Base-by-base conservation (phyloP, 352 stramenopile species). In the Lagenidium sp. region DNA sequence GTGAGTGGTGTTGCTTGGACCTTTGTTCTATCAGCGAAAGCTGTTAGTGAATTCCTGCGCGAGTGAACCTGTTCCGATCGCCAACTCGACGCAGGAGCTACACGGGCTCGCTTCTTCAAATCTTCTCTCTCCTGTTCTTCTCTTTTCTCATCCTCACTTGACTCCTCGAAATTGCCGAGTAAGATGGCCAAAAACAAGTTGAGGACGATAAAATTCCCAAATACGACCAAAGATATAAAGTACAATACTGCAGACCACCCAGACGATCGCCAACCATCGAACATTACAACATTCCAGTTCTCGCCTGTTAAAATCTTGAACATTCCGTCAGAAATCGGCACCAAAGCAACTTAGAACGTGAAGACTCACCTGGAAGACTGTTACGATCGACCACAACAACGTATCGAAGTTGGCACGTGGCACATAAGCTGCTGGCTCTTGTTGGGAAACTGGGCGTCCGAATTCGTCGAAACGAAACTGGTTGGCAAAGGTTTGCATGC, bases 121-220 rank as follows among this genome's bases (percentile, higher is more conserved):
- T 65, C 53, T 5, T 77, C 59, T 0, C 57, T 53, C 29, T 76
- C 64, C 0, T 56, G 52, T 28, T 73, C 62, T 25, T 60, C 42
- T 34, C 67, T 53, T 29, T 67, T 57, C 15, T 75, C 60, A 23
- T 83, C 67, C 13, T 85, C 68, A 37, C 65, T 77, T 2, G 68
- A 73, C 30, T 78, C 68, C 26, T 89, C 78, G 52, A 97, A 96
- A 40, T 94, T 89, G 5, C 63, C 68, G 4, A 97, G 65, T 29
- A 97, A 60, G 44, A 97, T 95, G 1, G 86, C 88, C 1, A 96
- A 64, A 46, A 97, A 96, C 12, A 97, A 55, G 50, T 96, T 97
- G 12, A 97, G 56, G 29, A 96, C 63, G 25, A 95, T 88, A 54
- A 95, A 96, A 15, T 87, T 77, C 21, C 84, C 89, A 8, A 96